Conservation (phyloP, 169 alveolate species). For the Sarcocystis neurona region DNA sequence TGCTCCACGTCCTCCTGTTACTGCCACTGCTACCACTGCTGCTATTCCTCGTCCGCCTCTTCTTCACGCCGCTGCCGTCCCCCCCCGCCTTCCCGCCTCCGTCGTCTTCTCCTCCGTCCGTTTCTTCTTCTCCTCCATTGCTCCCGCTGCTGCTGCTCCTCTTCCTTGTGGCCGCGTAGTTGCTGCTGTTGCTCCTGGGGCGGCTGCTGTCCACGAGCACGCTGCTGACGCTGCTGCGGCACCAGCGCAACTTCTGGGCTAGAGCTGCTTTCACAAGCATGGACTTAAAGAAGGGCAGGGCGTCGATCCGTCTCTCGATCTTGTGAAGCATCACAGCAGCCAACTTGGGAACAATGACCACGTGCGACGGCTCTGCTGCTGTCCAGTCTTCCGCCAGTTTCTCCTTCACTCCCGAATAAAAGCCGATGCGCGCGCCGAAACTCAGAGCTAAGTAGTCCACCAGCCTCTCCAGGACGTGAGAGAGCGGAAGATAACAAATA, state of each 20-base stretch:
- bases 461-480: conserved; percentile 94
- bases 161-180: no score
- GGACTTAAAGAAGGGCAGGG: neutral
- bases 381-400: conserved; percentile 14
- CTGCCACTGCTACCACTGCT: no score
- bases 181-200: no score
- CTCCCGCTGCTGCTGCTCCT: no score
- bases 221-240: no score
- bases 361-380: conserved; percentile 16
- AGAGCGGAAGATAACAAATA: conserved; percentile 93
- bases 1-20: no score
- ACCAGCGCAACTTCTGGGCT: conserved; percentile 3
- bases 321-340: conserved; percentile 12
- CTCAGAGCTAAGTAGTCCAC: conserved; percentile 74
- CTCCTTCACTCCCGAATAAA: conserved; percentile 43
- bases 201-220: no score
- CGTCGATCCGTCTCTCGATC: conserved; percentile 4
- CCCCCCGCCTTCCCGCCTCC: no score
- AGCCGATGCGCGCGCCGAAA: conserved; percentile 63
- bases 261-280: conserved; percentile 7
- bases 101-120: no score
- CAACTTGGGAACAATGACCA: conserved; percentile 20
- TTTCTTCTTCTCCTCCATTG: no score
- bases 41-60: no score
- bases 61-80: no score